Conservation (phyloP, 805 yeast species). For the Ogataea methanolica region DNA sequence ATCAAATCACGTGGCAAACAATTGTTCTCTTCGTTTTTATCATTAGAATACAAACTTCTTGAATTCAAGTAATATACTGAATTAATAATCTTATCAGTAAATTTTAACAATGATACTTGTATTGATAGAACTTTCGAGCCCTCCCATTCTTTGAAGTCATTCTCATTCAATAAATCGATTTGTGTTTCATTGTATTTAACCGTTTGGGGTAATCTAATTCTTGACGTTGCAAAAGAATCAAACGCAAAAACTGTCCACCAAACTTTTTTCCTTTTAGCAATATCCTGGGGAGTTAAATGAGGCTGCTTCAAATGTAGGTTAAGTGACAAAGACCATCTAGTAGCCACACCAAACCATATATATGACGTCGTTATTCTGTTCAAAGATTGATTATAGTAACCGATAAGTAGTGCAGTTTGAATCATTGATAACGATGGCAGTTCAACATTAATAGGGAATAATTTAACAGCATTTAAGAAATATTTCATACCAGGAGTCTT, state of each 20-base stretch:
- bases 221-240: slow-evolving; percentile 34
- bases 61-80: slow-evolving; percentile 29
- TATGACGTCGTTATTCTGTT: slow-evolving; percentile 33
- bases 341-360: slow-evolving; percentile 32
- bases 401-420: slow-evolving; percentile 32
- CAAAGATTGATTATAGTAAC: slow-evolving; percentile 32
- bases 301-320: slow-evolving; percentile 29
- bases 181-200: slow-evolving; percentile 30
- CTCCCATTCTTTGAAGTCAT: slow-evolving; percentile 27
- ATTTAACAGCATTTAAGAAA: slow-evolving; percentile 23
- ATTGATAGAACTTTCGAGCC: slow-evolving; percentile 25
- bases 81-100: slow-evolving; percentile 29
- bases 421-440: slow-evolving; percentile 29
- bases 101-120: slow-evolving; percentile 24
- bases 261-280: slow-evolving; percentile 30
- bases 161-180: slow-evolving; percentile 23
- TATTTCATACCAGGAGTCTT: slow-evolving; percentile 28
- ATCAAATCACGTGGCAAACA: slow-evolving; percentile 16
- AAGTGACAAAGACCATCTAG: slow-evolving; percentile 27
- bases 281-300: slow-evolving; percentile 15
- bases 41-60: slow-evolving; percentile 20
- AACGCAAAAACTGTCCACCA: slow-evolving; percentile 38
- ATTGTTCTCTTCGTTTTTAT: slow-evolving; percentile 15
- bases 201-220: slow-evolving; percentile 33
- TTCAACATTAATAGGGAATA: slow-evolving; percentile 26